Percentiles rank a stretch among this genome's conserved stretches.
These are phyloP conservation scores for Polygonum maritimum DNA, from an alignment of 148 eudicot genomes.

Conservation along the genomic window DNA sequence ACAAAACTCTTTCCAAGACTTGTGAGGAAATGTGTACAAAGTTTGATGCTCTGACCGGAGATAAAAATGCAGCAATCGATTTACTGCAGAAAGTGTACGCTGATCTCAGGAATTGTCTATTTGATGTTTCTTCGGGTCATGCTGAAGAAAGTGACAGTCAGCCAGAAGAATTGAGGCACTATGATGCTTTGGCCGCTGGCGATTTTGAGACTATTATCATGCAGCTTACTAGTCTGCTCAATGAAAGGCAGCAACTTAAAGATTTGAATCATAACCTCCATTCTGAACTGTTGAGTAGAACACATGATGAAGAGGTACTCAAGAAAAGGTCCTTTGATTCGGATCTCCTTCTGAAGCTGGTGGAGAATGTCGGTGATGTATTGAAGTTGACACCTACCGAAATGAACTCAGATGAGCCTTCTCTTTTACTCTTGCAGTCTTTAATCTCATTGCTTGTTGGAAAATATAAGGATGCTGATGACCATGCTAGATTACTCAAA, in stretches of 20 bases:
- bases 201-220: slow-evolving; percentile 43
- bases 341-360: slow-evolving; percentile 46
- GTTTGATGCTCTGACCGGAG: slow-evolving; percentile 26
- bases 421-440: slow-evolving; percentile 37
- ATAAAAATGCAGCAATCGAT: slow-evolving; percentile 31
- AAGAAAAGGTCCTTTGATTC: slow-evolving; percentile 32
- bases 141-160: slow-evolving; percentile 25
- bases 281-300: slow-evolving; percentile 45
- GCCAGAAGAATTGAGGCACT: slow-evolving; percentile 14
- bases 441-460: slow-evolving; percentile 42
- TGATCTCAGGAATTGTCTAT: slow-evolving; percentile 38
- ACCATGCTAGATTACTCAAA: slow-evolving; percentile 23
- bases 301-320: slow-evolving; percentile 43
- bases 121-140: slow-evolving; percentile 18
- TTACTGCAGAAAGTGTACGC: slow-evolving; percentile 40
- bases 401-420: slow-evolving; percentile 26
- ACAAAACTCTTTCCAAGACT: slow-evolving; percentile 26
- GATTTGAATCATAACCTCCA: slow-evolving; percentile 38
- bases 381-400: slow-evolving; percentile 33
- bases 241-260: slow-evolving; percentile 44
- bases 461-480: slow-evolving; percentile 53
- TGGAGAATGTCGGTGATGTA: slow-evolving; percentile 42
- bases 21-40: slow-evolving; percentile 27
- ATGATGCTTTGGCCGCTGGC: slow-evolving; percentile 34
- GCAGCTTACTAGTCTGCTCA: slow-evolving; percentile 35